Base-by-base conservation (phyloP, 2,329 filamentous ascomycete genomes). In the Aspergillus glaucus region DNA sequence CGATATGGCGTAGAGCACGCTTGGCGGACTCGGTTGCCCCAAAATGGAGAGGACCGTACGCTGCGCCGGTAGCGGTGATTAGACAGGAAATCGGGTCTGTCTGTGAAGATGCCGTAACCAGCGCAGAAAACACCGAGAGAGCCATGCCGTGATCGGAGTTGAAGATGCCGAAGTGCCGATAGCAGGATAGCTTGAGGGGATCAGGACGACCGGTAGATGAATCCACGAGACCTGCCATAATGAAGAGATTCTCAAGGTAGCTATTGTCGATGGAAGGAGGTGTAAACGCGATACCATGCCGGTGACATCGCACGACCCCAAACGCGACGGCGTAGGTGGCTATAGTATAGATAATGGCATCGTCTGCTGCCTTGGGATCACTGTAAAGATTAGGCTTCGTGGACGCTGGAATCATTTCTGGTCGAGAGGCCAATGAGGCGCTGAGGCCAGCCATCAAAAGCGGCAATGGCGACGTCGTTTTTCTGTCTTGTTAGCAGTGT, bases 121-220 rank as follows among this genome's bases (percentile, higher is more conserved):
- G 64, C 28, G 79, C 72, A 1, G 79, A 76, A 1, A 79, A 78
- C 0, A 78, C 80, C 2, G 77, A 78, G 57, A 77, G 75, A 54
- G 80, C 80, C 61, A 82, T 77, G 51, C 80, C 80, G 57, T 82
- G 79, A 55, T 82, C 79, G 2, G 77, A 75, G 53, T 80, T 77
- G 21, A 82, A 71, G 47, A 80, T 75, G 56, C 79, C 79, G 2
- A 82, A 69, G 5, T 72, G 70, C 46, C 80, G 76, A 14, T 81
- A n/a, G 53, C 71, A 73, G 44, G 75, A 75, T 6, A 81, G 63
- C 17, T 57, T 53, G 0, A 50, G 14, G 0, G 75, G 71, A 49
- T 80, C 73, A 0, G 78, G 77, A 15, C 62, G 62, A 53, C 75
- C 75, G 22, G 75, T 74, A n/a, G 62, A 57, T 1, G 68, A 69